Evolutionary conservation across 352 stramenopile species (phyloP).

Genomic region (Pythium sukuiense): DNA sequence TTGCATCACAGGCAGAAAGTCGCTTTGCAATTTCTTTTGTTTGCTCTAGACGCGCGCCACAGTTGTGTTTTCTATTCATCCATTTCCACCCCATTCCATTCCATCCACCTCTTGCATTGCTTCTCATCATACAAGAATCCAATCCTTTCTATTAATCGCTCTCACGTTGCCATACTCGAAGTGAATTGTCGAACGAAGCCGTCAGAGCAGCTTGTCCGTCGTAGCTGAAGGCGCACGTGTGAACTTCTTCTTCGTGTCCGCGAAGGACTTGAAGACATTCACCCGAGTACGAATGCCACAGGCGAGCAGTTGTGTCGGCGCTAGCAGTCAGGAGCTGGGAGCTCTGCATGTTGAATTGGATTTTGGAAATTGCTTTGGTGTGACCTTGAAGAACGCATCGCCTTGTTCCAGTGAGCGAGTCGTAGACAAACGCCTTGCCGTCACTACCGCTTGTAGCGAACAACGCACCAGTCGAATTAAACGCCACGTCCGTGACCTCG

Average conservation of each 20-base stretch:
- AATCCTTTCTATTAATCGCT: constrained; percentile 11
- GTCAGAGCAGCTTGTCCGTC: constrained; percentile 50
- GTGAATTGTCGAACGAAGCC: constrained; percentile 61
- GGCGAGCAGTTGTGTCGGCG: constrained; percentile 48
- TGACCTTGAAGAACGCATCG: constrained; percentile 51
- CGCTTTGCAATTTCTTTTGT: constrained; percentile 29
- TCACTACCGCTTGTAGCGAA: constrained; percentile 53
- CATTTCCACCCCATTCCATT: background rate
- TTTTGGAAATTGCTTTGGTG: constrained; percentile 42
- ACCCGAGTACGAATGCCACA: constrained; percentile 74
- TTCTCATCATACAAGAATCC: constrained; percentile 3
- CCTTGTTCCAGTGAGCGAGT: constrained; percentile 62
- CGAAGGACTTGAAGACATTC: constrained; percentile 60
- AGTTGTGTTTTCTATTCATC: constrained; percentile 19
- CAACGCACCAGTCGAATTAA: constrained; percentile 70
- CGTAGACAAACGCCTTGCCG: constrained; percentile 64
- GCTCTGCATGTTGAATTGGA: constrained; percentile 70
- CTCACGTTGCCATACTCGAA: constrained; percentile 54
- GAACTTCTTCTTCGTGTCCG: constrained; percentile 68
- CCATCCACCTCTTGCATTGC: constrained; percentile 3
- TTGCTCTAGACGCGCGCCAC: constrained; percentile 30
- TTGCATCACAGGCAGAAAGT: constrained; percentile 23
- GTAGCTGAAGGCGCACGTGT: constrained; percentile 64
- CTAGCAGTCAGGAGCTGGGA: constrained; percentile 59
- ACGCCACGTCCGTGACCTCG: constrained; percentile 56